These are phyloP conservation scores for Lactarius evosmus DNA, from an alignment of 768 basidiomycete genomes.

Conservation along the genomic window DNA sequence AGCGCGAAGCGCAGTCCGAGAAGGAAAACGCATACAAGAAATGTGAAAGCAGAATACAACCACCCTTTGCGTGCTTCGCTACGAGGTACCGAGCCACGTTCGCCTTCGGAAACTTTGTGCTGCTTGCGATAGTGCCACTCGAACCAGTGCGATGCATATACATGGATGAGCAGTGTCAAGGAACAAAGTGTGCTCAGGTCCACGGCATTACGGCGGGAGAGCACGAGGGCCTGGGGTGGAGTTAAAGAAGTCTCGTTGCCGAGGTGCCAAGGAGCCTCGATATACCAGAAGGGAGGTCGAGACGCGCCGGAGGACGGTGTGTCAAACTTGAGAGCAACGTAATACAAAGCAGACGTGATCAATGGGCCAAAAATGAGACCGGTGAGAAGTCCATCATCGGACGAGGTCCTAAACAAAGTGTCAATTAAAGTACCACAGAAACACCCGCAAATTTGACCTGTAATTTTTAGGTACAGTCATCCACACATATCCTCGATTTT, in stretches of 20 bases:
- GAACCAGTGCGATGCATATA: constrained; percentile 71
- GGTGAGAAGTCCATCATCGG: constrained; percentile 83
- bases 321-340: constrained; percentile 43
- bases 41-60: constrained; percentile 64
- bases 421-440: constrained; percentile 10
- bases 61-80: constrained; percentile 61
- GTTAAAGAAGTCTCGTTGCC: constrained; percentile 42
- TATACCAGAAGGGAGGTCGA: constrained; percentile 66
- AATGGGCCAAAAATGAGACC: constrained; percentile 83
- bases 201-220: constrained; percentile 72
- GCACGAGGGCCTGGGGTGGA: constrained; percentile 52
- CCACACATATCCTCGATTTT: constrained; percentile 72
- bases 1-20: constrained; percentile 50
- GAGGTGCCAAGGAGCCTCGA: constrained; percentile 67
- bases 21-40: constrained; percentile 48
- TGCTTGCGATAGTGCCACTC: constrained; percentile 51
- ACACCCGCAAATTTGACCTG: constrained; percentile 42
- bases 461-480: constrained; percentile 91
- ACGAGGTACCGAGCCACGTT: constrained; percentile 73
- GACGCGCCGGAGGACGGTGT: constrained; percentile 28
- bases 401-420: constrained; percentile 53
- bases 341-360: constrained; percentile 66
- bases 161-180: constrained; percentile 73
- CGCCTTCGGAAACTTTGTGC: constrained; percentile 53
- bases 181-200: constrained; percentile 80